These are phyloP conservation scores for Buxus sempervirens DNA, from an alignment of 164 flowering plant species.

Conservation along the genomic window DNA sequence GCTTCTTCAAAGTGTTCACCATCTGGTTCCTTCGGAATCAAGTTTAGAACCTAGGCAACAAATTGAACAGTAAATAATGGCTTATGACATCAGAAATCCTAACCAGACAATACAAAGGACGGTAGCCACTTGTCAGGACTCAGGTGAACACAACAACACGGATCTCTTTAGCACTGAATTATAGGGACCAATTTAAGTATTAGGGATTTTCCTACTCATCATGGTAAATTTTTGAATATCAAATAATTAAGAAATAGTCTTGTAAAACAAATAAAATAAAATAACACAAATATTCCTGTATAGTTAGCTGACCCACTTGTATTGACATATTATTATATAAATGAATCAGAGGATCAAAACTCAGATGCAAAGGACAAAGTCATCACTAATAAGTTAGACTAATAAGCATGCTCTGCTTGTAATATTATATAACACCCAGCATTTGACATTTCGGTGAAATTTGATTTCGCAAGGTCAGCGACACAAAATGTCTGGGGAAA, in stretches of 20 bases:
- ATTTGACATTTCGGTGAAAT: too few relatives aligned
- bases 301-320: too few relatives aligned
- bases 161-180: neutral
- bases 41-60: constrained; percentile 52
- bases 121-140: neutral
- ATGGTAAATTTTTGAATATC: too few relatives aligned
- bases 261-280: too few relatives aligned
- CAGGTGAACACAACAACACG: neutral
- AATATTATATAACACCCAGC: neutral
- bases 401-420: neutral
- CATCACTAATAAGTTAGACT: neutral
- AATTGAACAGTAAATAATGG: constrained; percentile 2
- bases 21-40: constrained; percentile 77
- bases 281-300: too few relatives aligned
- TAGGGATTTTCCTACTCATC: neutral
- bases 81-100: neutral
- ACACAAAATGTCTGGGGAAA: too few relatives aligned
- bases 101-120: neutral
- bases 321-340: too few relatives aligned
- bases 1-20: constrained; percentile 92
- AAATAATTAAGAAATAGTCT: too few relatives aligned
- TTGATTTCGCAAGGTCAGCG: too few relatives aligned
- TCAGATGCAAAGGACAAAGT: neutral
- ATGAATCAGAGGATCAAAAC: too few relatives aligned
- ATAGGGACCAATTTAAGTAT: too few relatives aligned